Conservation (phyloP, 768 basidiomycete species). For the Tulasnella sp. region DNA sequence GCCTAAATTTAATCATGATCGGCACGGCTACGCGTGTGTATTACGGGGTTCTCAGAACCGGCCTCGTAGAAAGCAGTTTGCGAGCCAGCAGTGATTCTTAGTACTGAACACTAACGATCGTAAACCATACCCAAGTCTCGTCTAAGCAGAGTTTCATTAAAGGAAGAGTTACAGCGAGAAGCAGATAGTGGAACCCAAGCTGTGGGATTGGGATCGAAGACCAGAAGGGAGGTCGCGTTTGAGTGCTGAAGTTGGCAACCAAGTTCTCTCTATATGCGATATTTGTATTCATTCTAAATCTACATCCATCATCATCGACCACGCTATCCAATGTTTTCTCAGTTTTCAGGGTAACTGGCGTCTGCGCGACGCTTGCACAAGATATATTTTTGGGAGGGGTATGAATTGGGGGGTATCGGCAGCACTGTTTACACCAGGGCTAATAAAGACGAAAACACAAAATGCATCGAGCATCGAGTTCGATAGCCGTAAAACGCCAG, state of each 20-base stretch:
- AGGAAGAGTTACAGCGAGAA: too few species aligned
- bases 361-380: background rate
- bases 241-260: background rate
- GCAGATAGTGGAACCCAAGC: conserved; percentile 38
- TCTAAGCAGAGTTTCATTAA: too few species aligned
- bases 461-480: background rate
- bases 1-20: background rate
- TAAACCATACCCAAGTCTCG: too few species aligned
- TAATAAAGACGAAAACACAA: background rate
- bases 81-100: too few species aligned
- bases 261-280: background rate
- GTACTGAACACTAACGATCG: too few species aligned
- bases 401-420: background rate
- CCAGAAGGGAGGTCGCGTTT: conserved; percentile 43
- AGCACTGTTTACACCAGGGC: background rate
- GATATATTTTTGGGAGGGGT: background rate
- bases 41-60: too few species aligned
- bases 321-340: background rate
- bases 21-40: too few species aligned
- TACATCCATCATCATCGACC: background rate
- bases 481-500: background rate
- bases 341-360: background rate
- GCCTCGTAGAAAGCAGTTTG: too few species aligned
- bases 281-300: background rate
- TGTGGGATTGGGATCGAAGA: conserved; percentile 56